Base-by-base conservation (phyloP, 306 rosid genomes). In the Inga oerstediana region DNA sequence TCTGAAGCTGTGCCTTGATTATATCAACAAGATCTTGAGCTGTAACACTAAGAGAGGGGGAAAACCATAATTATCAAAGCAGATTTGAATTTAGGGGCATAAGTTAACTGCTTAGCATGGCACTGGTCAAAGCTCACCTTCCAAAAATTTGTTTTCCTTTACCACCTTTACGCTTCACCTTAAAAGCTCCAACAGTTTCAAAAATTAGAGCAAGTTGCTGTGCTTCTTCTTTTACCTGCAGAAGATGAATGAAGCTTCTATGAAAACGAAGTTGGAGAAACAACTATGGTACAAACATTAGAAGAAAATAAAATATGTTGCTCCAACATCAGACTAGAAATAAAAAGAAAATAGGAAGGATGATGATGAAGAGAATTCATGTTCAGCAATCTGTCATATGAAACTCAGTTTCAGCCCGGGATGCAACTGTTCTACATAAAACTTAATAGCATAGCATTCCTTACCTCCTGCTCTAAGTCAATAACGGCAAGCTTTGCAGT, bases 141-240 rank as follows among this genome's bases (percentile, higher is more conserved):
- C 99, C 99, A 64, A 94, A 96, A 54, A 96, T 96, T 83, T 87
- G 97, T 85, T 94, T 94, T 82, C 99, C 99, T 85, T 94, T 96
- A 79, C 98, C 97, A 76, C 97, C 99, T 90, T 92, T 96, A 77
- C 99, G 97, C 88, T 88, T 96, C 83, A 96, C 99, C 91, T 92
- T 92, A 86, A 96, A 94, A 87, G 91, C 92, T 81, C 98, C 99
- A 77, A 90, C 94, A 64, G 99, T 86, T 90, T 96, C 97, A 77
- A 94, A 92, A 69, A 92, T 87, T 56, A 80, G 84, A 78, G 99
- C 99, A 80, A 96, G 94, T 79, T 96, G 98, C 12, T 86, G 94
- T 8, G 99, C 99, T 89, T 94, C 99, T 79, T 92, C 99, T 91
- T 89, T 92, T 70, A 90, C 99, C 99, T 92, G 85, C 51, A 83